Evolutionary conservation across 495 filamentous ascomycete genomes (phyloP).

Genomic region (Lasiosphaeria ovina): DNA sequence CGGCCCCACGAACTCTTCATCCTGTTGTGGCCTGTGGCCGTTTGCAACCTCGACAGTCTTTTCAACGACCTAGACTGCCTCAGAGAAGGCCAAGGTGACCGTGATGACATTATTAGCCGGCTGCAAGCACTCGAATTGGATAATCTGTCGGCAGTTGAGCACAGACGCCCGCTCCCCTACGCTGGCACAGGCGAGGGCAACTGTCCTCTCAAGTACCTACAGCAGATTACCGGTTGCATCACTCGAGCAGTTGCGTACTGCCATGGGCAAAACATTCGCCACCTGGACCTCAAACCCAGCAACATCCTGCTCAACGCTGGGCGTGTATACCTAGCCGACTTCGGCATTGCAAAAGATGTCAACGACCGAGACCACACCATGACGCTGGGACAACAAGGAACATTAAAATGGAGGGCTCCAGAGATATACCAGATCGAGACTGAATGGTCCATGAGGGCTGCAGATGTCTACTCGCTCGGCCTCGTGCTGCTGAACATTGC

Average conservation of each 20-base stretch:
- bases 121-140: slow-evolving; percentile 32
- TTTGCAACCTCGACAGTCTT: slow-evolving; percentile 39
- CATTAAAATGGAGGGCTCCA: slow-evolving; percentile 38
- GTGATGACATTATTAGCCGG: slow-evolving; percentile 32
- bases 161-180: neutral
- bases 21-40: slow-evolving; percentile 43
- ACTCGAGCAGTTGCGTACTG: slow-evolving; percentile 40
- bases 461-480: slow-evolving; percentile 40
- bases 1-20: slow-evolving; percentile 32
- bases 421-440: slow-evolving; percentile 29
- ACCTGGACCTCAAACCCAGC: slow-evolving; percentile 43
- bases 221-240: slow-evolving; percentile 37
- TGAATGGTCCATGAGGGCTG: slow-evolving; percentile 38
- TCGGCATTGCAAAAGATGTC: slow-evolving; percentile 42
- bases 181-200: neutral
- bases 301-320: slow-evolving; percentile 42
- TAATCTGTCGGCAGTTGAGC: slow-evolving; percentile 26
- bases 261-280: slow-evolving; percentile 39
- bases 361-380: slow-evolving; percentile 33
- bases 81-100: slow-evolving; percentile 27
- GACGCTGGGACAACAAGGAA: slow-evolving; percentile 33
- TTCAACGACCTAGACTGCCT: slow-evolving; percentile 39
- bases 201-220: slow-evolving; percentile 34
- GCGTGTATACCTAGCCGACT: slow-evolving; percentile 42
- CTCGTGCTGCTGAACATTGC: slow-evolving; percentile 35